Evolutionary conservation across 768 basidiomycete genomes (phyloP), one percentile per base, ranked within the genome.

Genomic region (Pisolithus orientalis): DNA sequence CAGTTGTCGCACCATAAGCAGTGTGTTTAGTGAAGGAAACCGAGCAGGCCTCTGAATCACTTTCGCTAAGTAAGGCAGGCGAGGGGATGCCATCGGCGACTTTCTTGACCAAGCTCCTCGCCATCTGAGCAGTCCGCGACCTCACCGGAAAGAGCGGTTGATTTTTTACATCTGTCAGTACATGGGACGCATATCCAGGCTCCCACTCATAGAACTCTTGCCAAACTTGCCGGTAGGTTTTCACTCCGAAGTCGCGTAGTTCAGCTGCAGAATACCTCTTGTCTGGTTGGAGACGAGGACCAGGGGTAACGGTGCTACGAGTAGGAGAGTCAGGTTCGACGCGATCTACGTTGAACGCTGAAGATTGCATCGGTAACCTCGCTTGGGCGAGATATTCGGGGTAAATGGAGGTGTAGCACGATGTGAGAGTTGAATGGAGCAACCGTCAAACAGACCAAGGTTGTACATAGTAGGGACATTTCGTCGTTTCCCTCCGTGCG

Each of bases 171-270:
- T 59, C 51, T 4, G n/a, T 45, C 43, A 73, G 57, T 6, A 63
- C 55, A 1, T 62, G 57, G n/a, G 37, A 25, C 49, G 68, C 74
- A 7, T 69, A 56, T 0, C 49, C 52, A 1, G 61, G 58, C 52
- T 80, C 77, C 74, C 75, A 77, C n/a, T 50, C 49, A 45, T 79
- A 79, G 57, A 78, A 80, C 7, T 73, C 70, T 3, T 59, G 40
- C 78, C 79, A 80, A 28, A 73, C 64, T 1, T 57, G 53, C 32
- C 61, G 57, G 57, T 75, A 78, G 29, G 72, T 59, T 4, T 49
- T 42, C 4, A 60, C 56, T 4, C 66, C 75, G 40, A 62, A 52
- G 0, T 60, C 49, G 16, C 58, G 59, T 32, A 63, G 60, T 17
- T 61, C 47, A 17, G 57, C 24, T 9, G 14, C 6, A 14, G 57